Base-by-base conservation (phyloP, 116 monocot genomes). In the Papilionanthe hybrid region DNA sequence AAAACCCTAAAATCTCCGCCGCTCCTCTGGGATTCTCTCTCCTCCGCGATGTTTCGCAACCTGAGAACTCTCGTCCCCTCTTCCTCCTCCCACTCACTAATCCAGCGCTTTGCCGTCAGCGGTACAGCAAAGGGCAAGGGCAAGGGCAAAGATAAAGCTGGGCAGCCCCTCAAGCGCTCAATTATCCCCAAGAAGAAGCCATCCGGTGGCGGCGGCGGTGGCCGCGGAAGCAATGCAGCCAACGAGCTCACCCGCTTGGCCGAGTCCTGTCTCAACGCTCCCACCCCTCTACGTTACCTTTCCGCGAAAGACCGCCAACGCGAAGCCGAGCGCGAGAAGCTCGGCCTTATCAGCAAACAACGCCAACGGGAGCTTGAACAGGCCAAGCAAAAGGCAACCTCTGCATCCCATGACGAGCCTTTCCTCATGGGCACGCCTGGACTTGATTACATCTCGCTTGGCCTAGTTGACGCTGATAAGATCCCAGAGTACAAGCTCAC, bases 321-420 rank as follows among this genome's bases (percentile, higher is more conserved):
- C 55, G 98, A 98, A 79, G 82, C 86, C 69, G 88, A 88, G 76
- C 82, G 95, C 44, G 93, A 99, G 93, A 87, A 89, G 82, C 87
- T 99, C 53, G 99, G 99, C 2, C 90, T 99, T 55, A 69, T 93
- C 49, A 87, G 85, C 80, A 95, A 95, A 78, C 87, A 93, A 7
- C 86, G 89, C 56, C 87, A 90, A 82, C 88, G 89, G 9, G 93
- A 92, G 85, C 77, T 95, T 77, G 87, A 87, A n/a, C 27, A 63
- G 20, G 60, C 78, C 67, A 87, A 69, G 77, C 45, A 83, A 48
- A 47, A 45, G 78, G 23, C 80, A 55, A 50, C 82, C 29, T 42
- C 6, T 10, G 57, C 32, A 1, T 15, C 81, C 10, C 75, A 77
- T 9, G 88, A 84, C 5, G 90, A 85, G 11, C 81, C 82, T 5